Evolutionary conservation across 306 rosid species (phyloP), one percentile per base, ranked within the genome.

Genomic region (Lablab purpureus): DNA sequence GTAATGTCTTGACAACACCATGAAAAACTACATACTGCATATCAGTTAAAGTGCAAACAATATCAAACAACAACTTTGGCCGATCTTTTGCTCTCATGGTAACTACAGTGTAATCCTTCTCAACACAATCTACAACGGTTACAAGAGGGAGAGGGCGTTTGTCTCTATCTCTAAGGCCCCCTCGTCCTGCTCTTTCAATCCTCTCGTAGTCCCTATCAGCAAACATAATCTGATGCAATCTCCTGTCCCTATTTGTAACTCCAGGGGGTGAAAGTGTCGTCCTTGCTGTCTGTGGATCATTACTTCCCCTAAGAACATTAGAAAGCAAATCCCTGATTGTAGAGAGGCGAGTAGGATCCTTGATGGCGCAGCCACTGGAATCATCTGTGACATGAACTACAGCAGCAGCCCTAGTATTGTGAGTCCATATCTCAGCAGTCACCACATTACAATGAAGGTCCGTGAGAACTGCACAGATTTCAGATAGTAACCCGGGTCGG

Each of bases 381-480:
- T 85, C 90, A 79, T 93, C 99, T 1, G 97, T 93, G 56, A 95
- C 98, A 34, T 93, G 92, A 68, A 90, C 94, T 46, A 95, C 94
- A 59, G 98, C 99, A 9, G 98, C 99, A 78, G 98, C 97, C 74
- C 98, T 84, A 14, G 87, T 79, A 76, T 93, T 95, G 79, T 93
- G 99, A n/a, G 99, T 95, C 99, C 99, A 95, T 75, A 95, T 85
- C 87, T 91, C 99, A 15, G 98, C 97, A 70, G 82, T 95, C 63
- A 89, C 96, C 54, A 95, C 96, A 77, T 85, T 93, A 58, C 98
- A 95, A 79, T 77, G 92, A 80, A 95, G 98, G 84, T 91, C 94
- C 19, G 96, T 63, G 11, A 95, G 99, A 85, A 95, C 96, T 0
- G 99, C 99, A 85, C 94, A 93, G 27, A 95, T 87, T 89, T 93